Conservation (phyloP, 2,329 filamentous ascomycete genomes). For the Diplodia corticola region DNA sequence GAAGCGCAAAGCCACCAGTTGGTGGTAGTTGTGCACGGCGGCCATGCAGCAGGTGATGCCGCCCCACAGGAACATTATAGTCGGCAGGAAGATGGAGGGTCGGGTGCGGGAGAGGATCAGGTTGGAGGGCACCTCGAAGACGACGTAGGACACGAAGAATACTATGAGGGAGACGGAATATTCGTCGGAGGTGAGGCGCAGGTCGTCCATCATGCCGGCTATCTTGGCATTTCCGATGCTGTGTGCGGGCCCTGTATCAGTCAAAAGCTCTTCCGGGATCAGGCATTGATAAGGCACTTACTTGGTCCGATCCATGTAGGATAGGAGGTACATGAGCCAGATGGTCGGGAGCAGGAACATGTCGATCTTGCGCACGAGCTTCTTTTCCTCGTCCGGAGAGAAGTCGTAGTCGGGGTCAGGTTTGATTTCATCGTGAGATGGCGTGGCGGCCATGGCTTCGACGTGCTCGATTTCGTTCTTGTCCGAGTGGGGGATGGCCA, state of each 20-base stretch:
- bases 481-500: background rate
- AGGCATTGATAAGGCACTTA: conserved; percentile 22
- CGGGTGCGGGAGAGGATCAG: conserved; percentile 52
- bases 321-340: conserved; percentile 53
- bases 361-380: conserved; percentile 49
- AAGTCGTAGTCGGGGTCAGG: background rate
- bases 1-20: conserved; percentile 55
- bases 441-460: background rate
- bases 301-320: conserved; percentile 49
- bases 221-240: conserved; percentile 55
- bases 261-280: background rate
- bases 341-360: conserved; percentile 49
- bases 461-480: background rate
- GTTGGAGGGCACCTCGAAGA: conserved; percentile 57
- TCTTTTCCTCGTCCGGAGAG: conserved; percentile 41
- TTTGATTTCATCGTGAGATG: background rate
- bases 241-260: conserved; percentile 20
- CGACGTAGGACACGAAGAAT: conserved; percentile 57
- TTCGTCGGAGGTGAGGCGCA: conserved; percentile 49
- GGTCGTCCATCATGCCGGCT: conserved; percentile 52
- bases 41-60: conserved; percentile 54
- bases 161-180: conserved; percentile 55
- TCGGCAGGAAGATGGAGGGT: conserved; percentile 52
- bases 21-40: conserved; percentile 48
- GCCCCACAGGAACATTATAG: conserved; percentile 58